Conservation (phyloP, 2,329 filamentous ascomycete genomes). For the Lachnellula occidentalis region DNA sequence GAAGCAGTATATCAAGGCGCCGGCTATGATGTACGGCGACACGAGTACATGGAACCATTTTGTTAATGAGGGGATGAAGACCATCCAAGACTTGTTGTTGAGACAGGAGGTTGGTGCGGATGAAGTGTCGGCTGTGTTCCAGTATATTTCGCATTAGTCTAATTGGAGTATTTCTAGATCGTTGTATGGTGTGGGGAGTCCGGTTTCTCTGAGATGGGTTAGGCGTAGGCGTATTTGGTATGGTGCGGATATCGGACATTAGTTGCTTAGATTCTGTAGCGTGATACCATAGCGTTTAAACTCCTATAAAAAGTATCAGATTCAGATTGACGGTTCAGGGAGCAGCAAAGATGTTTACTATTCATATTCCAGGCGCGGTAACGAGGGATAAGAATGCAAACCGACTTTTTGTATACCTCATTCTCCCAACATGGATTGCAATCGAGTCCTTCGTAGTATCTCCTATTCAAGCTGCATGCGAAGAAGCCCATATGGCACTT, state of each 20-base stretch:
- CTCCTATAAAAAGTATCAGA: not conserved
- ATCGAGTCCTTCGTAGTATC: too few relatives aligned
- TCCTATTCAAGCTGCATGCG: too few relatives aligned
- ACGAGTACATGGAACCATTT: slow-evolving; percentile 99
- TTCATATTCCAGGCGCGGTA: not conserved
- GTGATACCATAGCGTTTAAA: not conserved
- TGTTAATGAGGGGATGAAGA: slow-evolving; percentile 69
- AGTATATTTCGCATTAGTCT: slow-evolving; percentile 86
- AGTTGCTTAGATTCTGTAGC: not conserved
- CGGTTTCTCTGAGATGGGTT: not conserved
- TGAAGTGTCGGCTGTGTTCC: slow-evolving; percentile 91
- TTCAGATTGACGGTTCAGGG: not conserved
- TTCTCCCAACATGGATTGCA: too few relatives aligned
- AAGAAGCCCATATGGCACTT: too few relatives aligned
- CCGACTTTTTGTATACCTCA: too few relatives aligned
- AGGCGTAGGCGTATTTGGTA: not conserved
- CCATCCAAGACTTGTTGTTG: slow-evolving; percentile 86
- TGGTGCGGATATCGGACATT: not conserved
- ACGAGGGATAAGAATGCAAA: too few relatives aligned
- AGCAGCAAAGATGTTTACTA: not conserved
- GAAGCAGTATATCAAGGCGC: slow-evolving; percentile 80
- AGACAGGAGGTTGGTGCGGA: slow-evolving; percentile 75
- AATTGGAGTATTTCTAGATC: not conserved
- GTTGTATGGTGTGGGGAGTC: not conserved
- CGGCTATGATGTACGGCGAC: slow-evolving; percentile 93